These are phyloP conservation scores for Aspergillus caelatus DNA, from an alignment of 2,329 filamentous ascomycete species.

Conservation along the genomic window DNA sequence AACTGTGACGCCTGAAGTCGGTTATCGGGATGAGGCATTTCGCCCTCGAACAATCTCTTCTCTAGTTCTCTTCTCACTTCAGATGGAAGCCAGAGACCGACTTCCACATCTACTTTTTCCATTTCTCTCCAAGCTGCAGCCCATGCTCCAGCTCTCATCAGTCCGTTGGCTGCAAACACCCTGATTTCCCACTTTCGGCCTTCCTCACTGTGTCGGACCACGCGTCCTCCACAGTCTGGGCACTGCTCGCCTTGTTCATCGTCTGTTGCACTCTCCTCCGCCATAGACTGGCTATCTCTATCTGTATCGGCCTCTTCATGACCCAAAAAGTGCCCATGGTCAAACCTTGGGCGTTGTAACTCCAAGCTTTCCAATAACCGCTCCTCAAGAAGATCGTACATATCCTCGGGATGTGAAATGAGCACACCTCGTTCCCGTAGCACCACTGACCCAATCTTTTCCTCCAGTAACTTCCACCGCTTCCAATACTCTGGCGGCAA, in stretches of 20 bases:
- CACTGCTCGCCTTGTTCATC: constrained; percentile 48
- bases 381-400: constrained; percentile 66
- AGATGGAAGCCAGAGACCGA: constrained; percentile 69
- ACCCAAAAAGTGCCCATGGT: constrained; percentile 60
- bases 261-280: constrained; percentile 39
- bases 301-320: constrained; percentile 32
- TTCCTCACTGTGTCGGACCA: constrained; percentile 50
- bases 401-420: constrained; percentile 64
- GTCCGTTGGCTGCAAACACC: constrained; percentile 90
- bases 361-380: constrained; percentile 63
- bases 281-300: constrained; percentile 29
- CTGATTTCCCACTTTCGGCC: constrained; percentile 68
- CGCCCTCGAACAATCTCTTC: constrained; percentile 45
- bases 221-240: constrained; percentile 52
- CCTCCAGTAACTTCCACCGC: constrained; percentile 56
- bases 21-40: constrained; percentile 29
- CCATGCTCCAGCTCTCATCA: constrained; percentile 93
- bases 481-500: constrained; percentile 51
- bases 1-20: constrained; percentile 15
- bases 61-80: constrained; percentile 56
- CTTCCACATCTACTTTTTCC: constrained; percentile 96
- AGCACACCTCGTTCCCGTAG: constrained; percentile 62
- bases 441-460: constrained; percentile 56
- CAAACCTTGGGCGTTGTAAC: constrained; percentile 57
- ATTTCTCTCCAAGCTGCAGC: constrained; percentile 93